These are phyloP conservation scores for Chalciporus pseudorubinellus DNA, from an alignment of 768 basidiomycete species.

Conservation along the genomic window DNA sequence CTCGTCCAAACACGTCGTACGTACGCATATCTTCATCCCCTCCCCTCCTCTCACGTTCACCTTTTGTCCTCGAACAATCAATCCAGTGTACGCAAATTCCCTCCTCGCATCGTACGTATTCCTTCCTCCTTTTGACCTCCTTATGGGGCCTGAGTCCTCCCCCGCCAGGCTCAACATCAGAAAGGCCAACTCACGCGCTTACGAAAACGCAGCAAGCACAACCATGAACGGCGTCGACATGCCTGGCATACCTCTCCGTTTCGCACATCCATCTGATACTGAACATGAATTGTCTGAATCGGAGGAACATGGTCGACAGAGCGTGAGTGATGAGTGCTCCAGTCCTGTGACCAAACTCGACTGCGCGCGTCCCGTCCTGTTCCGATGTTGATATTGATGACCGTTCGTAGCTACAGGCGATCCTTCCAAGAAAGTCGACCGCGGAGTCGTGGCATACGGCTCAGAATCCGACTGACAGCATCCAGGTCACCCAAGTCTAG, in stretches of 20 bases:
- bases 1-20: constrained; percentile 27
- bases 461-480: background rate
- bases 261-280: constrained; percentile 16
- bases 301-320: background rate
- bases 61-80: no score
- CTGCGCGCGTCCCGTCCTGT: no score
- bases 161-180: constrained; percentile 28
- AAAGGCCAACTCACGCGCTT: constrained; percentile 16
- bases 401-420: background rate
- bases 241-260: constrained; percentile 20
- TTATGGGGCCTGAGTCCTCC: no score
- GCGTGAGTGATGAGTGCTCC: no score
- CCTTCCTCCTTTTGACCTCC: background rate
- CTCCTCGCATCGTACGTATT: constrained; percentile 27
- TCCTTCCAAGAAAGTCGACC: constrained; percentile 7
- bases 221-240: constrained; percentile 7
- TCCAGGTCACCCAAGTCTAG: background rate
- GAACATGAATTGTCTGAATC: constrained; percentile 1
- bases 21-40: no score
- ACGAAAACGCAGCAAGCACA: background rate
- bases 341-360: no score
- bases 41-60: no score
- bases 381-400: no score
- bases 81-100: constrained; percentile 29
- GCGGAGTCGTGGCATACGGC: constrained; percentile 19